phyloP scores from a whole-genome alignment of 257 asterid species.

The Coffea canephora region DNA sequence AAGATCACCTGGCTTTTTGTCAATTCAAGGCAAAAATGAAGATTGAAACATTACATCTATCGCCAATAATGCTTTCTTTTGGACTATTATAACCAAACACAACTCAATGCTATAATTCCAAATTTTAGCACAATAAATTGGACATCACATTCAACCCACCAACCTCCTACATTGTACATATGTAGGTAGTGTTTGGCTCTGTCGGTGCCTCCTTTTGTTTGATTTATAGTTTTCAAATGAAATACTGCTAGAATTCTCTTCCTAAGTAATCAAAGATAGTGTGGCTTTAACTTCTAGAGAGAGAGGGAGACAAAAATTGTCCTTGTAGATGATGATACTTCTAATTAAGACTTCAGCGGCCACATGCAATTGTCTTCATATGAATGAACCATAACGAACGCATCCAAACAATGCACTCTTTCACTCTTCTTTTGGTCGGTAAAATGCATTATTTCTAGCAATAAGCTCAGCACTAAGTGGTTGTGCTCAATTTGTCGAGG shows the following conservation, averaged over 20 bases:
- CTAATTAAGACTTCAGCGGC: background rate
- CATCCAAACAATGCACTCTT: background rate
- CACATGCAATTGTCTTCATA: constrained; percentile 1
- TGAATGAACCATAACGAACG: background rate
- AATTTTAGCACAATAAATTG: background rate
- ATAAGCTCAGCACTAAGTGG: background rate
- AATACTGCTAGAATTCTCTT: background rate
- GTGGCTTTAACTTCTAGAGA: background rate
- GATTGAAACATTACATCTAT: background rate
- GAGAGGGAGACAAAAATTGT: background rate
- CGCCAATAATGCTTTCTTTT: background rate
- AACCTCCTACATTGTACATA: background rate
- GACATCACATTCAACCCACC: background rate
- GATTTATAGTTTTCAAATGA: background rate
- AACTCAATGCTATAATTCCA: background rate
- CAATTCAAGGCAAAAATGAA: too few species aligned
- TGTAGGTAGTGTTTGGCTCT: background rate
- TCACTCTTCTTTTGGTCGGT: background rate
- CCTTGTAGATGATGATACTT: background rate
- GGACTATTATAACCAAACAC: background rate
- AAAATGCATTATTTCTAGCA: background rate
- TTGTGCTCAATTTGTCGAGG: background rate
- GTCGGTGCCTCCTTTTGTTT: background rate
- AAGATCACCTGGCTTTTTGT: too few species aligned
- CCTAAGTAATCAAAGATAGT: too few species aligned